Percentiles rank a stretch among this genome's conserved stretches.
These are phyloP conservation scores for Penicillium sp. DNA, from an alignment of 2,329 filamentous ascomycete genomes.

Conservation along the genomic window DNA sequence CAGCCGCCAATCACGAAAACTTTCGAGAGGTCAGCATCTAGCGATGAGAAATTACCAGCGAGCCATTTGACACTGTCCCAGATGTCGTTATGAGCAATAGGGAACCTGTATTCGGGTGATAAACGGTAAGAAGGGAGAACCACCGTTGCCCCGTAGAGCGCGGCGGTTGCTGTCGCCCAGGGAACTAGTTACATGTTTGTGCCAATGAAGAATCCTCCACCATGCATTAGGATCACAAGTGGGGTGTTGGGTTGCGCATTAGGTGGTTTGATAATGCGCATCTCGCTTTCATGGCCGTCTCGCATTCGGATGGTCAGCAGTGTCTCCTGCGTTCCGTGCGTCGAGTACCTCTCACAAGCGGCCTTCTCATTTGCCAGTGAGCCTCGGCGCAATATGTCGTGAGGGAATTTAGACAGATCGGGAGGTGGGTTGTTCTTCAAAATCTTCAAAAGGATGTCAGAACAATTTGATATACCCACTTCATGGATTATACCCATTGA, in stretches of 20 bases:
- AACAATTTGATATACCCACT: not conserved
- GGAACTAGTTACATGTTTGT: constrained; percentile 19
- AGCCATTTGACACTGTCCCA: constrained; percentile 50
- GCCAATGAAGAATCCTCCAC: constrained; percentile 28
- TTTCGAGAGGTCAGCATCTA: constrained; percentile 43
- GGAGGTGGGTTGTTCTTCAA: constrained; percentile 2
- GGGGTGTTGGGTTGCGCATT: constrained; percentile 7
- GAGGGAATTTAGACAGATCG: not conserved
- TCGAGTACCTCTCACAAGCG: not conserved
- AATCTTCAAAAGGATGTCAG: not conserved
- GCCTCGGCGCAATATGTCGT: not conserved
- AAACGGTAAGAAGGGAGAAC: constrained; percentile 34
- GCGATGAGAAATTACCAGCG: constrained; percentile 38
- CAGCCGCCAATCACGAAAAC: constrained; percentile 54
- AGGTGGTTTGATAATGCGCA: constrained; percentile 16
- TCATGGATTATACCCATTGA: not conserved
- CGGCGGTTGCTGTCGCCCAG: constrained; percentile 19
- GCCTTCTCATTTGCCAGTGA: not conserved
- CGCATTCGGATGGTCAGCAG: constrained; percentile 17
- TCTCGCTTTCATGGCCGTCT: constrained; percentile 16
- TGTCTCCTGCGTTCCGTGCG: constrained; percentile 5
- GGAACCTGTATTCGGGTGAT: constrained; percentile 50
- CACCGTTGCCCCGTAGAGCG: constrained; percentile 20
- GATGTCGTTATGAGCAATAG: constrained; percentile 44
- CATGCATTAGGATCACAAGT: constrained; percentile 25